Evolutionary conservation across 805 yeast genomes (phyloP), one percentile per base, ranked within the genome.

Genomic region (Ogataea ramenticola): DNA sequence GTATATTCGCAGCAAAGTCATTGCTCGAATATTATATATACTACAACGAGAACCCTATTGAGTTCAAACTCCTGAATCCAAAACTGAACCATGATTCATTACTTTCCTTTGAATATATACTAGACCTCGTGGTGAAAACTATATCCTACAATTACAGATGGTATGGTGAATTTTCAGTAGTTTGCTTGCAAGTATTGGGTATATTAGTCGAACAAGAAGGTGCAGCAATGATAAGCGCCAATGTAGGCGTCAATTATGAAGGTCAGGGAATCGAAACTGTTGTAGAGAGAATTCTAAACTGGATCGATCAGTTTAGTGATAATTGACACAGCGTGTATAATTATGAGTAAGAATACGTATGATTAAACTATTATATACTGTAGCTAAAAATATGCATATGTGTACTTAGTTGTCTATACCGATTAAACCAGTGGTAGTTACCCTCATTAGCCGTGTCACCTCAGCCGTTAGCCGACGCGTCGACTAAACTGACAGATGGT

Each of bases 101-200:
- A 11, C 24, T 54, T 33, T 39, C 44, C 45, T 48, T 43, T 15
- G 77, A 74, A 39, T 60, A 62, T 29, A 51, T 75, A 10, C 50
- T 77, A 14, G 67, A 66, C 26, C 46, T 72, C 3, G 53, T 79
- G 31, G 65, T 77, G 46, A 73, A 74, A 49, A 61, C 75, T 27
- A 65, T 80, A 20, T 74, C 86, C 44, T 85, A 84, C 74, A 74
- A 79, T 46, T 61, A 74, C 32, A 67, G 90, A 38, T 85, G 82
- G 74, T 83, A 82, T 54, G 80, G 75, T 51, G 78, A 71, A 47
- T 74, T 66, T 41, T 71, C 71, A 45, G 58, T 67, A 9, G 64
- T 71, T 17, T 70, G 77, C 5, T 53, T 83, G 41, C 59, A 64
- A 43, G 57, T 56, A 1, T 46, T 64, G 27, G 70, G 71, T 46